Conservation (phyloP, 176 grass and related monocot species). For the Oryza glumipatula region DNA sequence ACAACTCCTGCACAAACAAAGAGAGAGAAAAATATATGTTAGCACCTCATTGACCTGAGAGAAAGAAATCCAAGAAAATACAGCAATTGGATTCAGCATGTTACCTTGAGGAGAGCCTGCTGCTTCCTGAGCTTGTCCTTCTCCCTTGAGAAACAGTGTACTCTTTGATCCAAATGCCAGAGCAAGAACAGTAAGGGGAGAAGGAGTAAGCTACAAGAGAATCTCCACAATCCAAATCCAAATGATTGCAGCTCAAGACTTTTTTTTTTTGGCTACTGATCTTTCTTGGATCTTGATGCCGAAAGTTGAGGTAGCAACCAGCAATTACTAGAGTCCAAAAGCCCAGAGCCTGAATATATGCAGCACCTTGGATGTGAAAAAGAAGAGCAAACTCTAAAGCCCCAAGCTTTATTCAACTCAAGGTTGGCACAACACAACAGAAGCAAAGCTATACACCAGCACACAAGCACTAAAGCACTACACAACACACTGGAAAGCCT, state of each 20-base stretch:
- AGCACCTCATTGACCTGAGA: neutral
- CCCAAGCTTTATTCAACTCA: conserved; percentile 31
- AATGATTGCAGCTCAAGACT: conserved; percentile 45
- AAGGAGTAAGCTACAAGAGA: conserved; percentile 20
- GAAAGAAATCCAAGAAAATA: neutral
- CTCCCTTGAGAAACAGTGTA: neutral
- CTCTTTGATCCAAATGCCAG: conserved; percentile 18
- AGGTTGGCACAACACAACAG: conserved; percentile 14
- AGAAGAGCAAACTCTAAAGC: conserved; percentile 13
- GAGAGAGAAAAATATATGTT: neutral
- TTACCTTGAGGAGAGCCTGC: conserved; percentile 32
- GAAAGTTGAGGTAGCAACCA: conserved; percentile 26
- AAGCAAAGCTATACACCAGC: conserved; percentile 16
- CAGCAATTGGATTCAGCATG: neutral
- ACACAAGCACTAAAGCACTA: conserved; percentile 11
- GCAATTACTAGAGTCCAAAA: conserved; percentile 37
- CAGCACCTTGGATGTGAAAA: conserved; percentile 35
- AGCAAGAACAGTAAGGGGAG: conserved; percentile 31
- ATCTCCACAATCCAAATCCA: conserved; percentile 39
- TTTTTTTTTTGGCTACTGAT: conserved; percentile 26
- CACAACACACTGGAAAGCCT: conserved; percentile 48
- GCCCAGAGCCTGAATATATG: conserved; percentile 27
- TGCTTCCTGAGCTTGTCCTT: conserved; percentile 10
- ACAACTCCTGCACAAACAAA: conserved; percentile 8
- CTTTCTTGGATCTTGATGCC: conserved; percentile 58